These are phyloP conservation scores for Aspergillus versicolor DNA, from an alignment of 2,329 filamentous ascomycete species.

Conservation along the genomic window DNA sequence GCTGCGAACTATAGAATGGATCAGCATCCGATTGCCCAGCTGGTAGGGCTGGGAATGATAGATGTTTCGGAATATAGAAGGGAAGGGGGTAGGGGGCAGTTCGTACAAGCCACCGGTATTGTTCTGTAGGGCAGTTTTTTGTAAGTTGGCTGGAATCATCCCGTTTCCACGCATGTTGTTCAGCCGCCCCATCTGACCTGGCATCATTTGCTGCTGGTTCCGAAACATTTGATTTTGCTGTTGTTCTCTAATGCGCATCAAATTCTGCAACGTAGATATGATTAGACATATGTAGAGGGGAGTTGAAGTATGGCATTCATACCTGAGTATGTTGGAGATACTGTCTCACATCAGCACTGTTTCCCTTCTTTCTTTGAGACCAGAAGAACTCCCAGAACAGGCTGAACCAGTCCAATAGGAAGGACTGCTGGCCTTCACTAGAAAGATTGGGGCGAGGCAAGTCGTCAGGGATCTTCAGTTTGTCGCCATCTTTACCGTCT, in stretches of 20 bases:
- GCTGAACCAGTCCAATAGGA: constrained; percentile 96
- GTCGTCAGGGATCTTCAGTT: constrained; percentile 73
- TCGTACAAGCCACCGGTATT: constrained; percentile 50
- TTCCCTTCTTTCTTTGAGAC: constrained; percentile 71
- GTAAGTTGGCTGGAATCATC: constrained; percentile 51
- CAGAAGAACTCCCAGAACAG: constrained; percentile 96
- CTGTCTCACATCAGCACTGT: constrained; percentile 64
- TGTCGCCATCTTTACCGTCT: constrained; percentile 76
- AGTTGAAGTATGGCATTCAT: constrained; percentile 5
- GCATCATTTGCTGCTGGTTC: constrained; percentile 60
- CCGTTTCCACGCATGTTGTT: constrained; percentile 56
- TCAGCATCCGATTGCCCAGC: constrained; percentile 20
- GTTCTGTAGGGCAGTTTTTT: constrained; percentile 75
- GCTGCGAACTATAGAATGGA: constrained; percentile 52
- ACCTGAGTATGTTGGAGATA: constrained; percentile 85
- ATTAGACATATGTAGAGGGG: constrained; percentile 17
- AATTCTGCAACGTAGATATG: constrained; percentile 50
- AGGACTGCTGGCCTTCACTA: constrained; percentile 66
- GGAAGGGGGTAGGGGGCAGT: constrained; percentile 14
- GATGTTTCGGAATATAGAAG: not conserved
- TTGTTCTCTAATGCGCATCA: constrained; percentile 69
- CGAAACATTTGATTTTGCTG: constrained; percentile 76
- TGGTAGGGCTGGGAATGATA: not conserved
- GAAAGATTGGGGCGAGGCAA: constrained; percentile 65
- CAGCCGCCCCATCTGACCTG: constrained; percentile 55